Evolutionary conservation across 306 rosid species (phyloP), one percentile per base, ranked within the genome.

Genomic region (Herpetospermum pedunculosum): DNA sequence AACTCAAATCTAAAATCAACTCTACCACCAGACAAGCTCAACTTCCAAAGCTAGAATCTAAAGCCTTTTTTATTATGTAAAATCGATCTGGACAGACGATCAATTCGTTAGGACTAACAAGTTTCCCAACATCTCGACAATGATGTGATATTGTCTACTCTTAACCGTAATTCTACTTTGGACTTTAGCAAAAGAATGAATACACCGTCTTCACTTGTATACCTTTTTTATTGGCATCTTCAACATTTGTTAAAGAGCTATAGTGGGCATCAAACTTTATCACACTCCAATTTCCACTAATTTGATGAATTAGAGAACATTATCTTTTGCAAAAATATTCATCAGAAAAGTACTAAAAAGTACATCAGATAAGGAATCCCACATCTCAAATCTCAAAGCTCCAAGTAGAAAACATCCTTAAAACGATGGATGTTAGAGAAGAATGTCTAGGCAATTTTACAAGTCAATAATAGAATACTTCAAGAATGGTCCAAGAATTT

Each of bases 391-490:
- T 40, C 35, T 67, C 34, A 40, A 64, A 11, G 71, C 16, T 37
- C 34, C 46, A 68, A 65, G 72, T 65, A 38, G 46, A 64, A 64
- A 4, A 40, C 72, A 64, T 64, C 52, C 72, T 65, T 11, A 65
- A 64, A 21, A 21, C 32, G 11, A 65, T 65, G 72, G 72, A 65
- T 65, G 72, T 13, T 12, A 19, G 30, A 40, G 32, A 65, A 65
- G 72, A 65, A 65, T 38, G 72, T 23, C 10, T 6, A 60, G 21
- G 14, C 11, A 58, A 29, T 13, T 58, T 58, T 28, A 65, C 72
- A 65, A 65, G 40, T 69, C 40, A 70, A 70, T 8, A 47, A 47
- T 70, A 70, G 74, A 43, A 70, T 70, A 28, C 55, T 70, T 70
- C 57, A 29, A 43, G 55, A 69, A 69, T 64, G 53, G 50, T 46